These are phyloP conservation scores for Microascus cirrosus DNA, from an alignment of 2,329 filamentous ascomycete genomes.

Conservation along the genomic window DNA sequence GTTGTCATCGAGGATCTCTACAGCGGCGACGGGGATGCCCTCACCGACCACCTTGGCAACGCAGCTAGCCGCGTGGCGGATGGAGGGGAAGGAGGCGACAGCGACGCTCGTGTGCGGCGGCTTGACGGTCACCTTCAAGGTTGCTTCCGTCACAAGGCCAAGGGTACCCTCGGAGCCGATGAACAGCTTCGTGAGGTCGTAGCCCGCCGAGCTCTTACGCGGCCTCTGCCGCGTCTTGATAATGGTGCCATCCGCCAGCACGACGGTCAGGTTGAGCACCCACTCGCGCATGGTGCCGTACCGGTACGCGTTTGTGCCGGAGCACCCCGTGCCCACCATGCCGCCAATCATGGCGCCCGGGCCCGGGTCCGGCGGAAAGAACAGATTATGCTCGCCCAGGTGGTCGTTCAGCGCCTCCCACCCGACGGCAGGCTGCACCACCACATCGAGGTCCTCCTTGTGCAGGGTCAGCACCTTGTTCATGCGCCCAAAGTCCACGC, in stretches of 20 bases:
- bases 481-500: slow-evolving; percentile 80
- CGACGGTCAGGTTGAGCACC: slow-evolving; percentile 78
- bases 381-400: slow-evolving; percentile 61
- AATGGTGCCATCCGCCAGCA: slow-evolving; percentile 79
- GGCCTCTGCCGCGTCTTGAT: slow-evolving; percentile 84
- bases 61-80: slow-evolving; percentile 67
- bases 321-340: slow-evolving; percentile 65
- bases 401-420: slow-evolving; percentile 81
- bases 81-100: slow-evolving; percentile 45
- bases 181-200: slow-evolving; percentile 82
- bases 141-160: slow-evolving; percentile 83
- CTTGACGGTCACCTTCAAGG: slow-evolving; percentile 72
- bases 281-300: slow-evolving; percentile 95
- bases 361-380: slow-evolving; percentile 87
- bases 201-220: slow-evolving; percentile 82
- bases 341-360: slow-evolving; percentile 89
- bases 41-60: slow-evolving; percentile 69
- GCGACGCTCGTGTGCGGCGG: slow-evolving; percentile 74
- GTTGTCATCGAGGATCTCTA: slow-evolving; percentile 85
- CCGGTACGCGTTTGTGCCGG: slow-evolving; percentile 80
- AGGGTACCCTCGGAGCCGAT: slow-evolving; percentile 88
- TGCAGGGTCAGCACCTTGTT: slow-evolving; percentile 68
- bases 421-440: slow-evolving; percentile 71
- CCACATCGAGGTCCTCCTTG: slow-evolving; percentile 64
- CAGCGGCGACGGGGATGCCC: slow-evolving; percentile 77